These are phyloP conservation scores for Chytridiales sp. DNA, from an alignment of 371 early-diverging fungal species.

Conservation along the genomic window DNA sequence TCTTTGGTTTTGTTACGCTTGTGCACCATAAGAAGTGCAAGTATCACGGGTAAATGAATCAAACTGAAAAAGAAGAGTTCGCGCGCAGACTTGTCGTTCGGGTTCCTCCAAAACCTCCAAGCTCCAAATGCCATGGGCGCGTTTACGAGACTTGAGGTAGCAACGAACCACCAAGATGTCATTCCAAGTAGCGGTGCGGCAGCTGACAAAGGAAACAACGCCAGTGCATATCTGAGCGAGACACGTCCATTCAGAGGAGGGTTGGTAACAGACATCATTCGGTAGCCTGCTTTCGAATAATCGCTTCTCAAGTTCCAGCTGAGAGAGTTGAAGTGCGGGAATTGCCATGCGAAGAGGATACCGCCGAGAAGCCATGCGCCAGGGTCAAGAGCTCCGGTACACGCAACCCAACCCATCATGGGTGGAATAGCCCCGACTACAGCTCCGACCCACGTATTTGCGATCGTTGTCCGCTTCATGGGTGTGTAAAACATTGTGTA, in stretches of 20 bases:
- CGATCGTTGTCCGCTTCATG: slow-evolving; percentile 88
- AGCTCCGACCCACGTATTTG: slow-evolving; percentile 94
- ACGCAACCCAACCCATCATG: slow-evolving; percentile 96
- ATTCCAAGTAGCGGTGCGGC: slow-evolving; percentile 69
- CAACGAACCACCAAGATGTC: slow-evolving; percentile 77
- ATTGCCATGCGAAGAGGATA: slow-evolving; percentile 94
- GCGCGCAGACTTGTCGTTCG: slow-evolving; percentile 78
- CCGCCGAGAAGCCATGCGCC: slow-evolving; percentile 81
- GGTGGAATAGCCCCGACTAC: slow-evolving; percentile 97
- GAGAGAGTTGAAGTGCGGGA: slow-evolving; percentile 96
- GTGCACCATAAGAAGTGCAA: slow-evolving; percentile 86
- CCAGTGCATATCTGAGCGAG: slow-evolving; percentile 77
- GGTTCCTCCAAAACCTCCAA: slow-evolving; percentile 68
- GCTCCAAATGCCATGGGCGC: slow-evolving; percentile 69
- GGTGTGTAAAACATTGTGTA: slow-evolving; percentile 92
- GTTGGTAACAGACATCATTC: slow-evolving; percentile 89
- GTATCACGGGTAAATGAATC: slow-evolving; percentile 80
- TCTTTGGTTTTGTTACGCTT: slow-evolving; percentile 46
- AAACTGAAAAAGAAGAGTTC: slow-evolving; percentile 88
- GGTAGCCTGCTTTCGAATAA: slow-evolving; percentile 95
- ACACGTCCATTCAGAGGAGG: slow-evolving; percentile 88
- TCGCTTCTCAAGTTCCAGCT: slow-evolving; percentile 89
- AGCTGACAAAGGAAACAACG: slow-evolving; percentile 78
- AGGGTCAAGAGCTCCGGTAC: slow-evolving; percentile 68
- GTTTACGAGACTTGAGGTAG: slow-evolving; percentile 76